These are phyloP conservation scores for Aspergillus quadricinctus DNA, from an alignment of 2,329 filamentous ascomycete genomes.

Conservation along the genomic window DNA sequence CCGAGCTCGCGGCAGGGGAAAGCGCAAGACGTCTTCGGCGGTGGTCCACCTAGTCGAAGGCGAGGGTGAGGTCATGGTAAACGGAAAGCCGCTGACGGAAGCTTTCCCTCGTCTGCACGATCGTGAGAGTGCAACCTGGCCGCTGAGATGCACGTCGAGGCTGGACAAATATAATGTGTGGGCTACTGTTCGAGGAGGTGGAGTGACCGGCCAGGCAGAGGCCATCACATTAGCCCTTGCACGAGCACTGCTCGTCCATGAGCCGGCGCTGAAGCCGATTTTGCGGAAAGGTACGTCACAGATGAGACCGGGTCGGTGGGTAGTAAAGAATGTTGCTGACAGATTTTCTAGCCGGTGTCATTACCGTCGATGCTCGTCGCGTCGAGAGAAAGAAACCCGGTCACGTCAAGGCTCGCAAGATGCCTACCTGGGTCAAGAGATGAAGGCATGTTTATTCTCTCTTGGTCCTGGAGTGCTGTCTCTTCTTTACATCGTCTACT, in stretches of 20 bases:
- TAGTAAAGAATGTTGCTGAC: slow-evolving; percentile 8
- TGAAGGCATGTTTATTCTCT: slow-evolving; percentile 33
- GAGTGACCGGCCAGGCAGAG: slow-evolving; percentile 92
- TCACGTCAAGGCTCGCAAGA: slow-evolving; percentile 94
- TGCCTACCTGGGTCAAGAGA: slow-evolving; percentile 94
- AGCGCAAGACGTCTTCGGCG: slow-evolving; percentile 82
- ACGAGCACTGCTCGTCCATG: slow-evolving; percentile 83
- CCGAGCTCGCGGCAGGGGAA: slow-evolving; percentile 72
- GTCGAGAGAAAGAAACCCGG: slow-evolving; percentile 99
- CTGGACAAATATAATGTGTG: slow-evolving; percentile 97
- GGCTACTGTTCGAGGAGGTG: slow-evolving; percentile 78
- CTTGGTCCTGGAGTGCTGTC: slow-evolving; percentile 23
- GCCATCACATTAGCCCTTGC: slow-evolving; percentile 86
- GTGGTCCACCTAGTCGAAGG: slow-evolving; percentile 88
- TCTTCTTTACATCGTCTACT: slow-evolving; percentile 13
- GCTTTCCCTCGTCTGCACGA: slow-evolving; percentile 87
- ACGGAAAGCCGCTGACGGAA: slow-evolving; percentile 78
- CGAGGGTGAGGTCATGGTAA: slow-evolving; percentile 82
- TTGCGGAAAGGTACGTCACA: slow-evolving; percentile 75
- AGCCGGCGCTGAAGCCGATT: slow-evolving; percentile 83
- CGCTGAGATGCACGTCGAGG: slow-evolving; percentile 73
- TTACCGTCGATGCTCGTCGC: slow-evolving; percentile 83
- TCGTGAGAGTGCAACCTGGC: slow-evolving; percentile 90
- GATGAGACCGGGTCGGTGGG: not conserved
- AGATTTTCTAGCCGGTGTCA: slow-evolving; percentile 69